Evolutionary conservation across 2,329 filamentous ascomycete species (phyloP), one percentile per base, ranked within the genome.

Genomic region (Beauveria sp.): DNA sequence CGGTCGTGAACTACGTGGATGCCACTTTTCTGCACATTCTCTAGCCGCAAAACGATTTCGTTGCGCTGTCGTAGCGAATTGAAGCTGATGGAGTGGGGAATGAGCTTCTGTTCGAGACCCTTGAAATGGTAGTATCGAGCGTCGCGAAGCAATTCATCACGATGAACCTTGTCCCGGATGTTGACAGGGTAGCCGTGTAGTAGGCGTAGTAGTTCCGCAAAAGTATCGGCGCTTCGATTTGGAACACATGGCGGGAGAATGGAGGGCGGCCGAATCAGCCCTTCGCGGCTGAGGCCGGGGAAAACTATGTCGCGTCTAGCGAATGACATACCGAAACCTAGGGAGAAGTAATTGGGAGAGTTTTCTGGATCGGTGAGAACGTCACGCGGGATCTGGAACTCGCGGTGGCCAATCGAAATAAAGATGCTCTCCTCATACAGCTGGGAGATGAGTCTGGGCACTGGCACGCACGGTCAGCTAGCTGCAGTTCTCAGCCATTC

Each of bases 91-190:
- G 84, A 74, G 72, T 93, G 89, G 0, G 89, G 85, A 49, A 97
- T 88, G 12, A 98, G 79, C 65, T 86, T 87, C 74, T 98, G 93
- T 75, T 98, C 93, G 0, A 97, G 77, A 0, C 91, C 92, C 70
- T 93, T 93, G 67, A 98, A 87, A 72, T 96, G 91, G 73, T 93
- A 97, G 73, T 97, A 98, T 58, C 90, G 86, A 64, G 91, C 95
- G 73, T 98, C 93, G 46, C 90, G 83, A 1, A 98, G 78, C 3
- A 98, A 81, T 62, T 89, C 85, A 24, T 84, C 80, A 20, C 93
- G 86, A 70, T 98, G 93, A 2, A 82, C 79, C 65, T 93, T 89
- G 71, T 87, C 82, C 58, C 86, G 82, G 63, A 97, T 90, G 24
- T 87, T 80, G 1, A 97, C 74, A 0, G 90, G 87, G 72, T 97